These are phyloP conservation scores for Microglena sp. DNA, from an alignment of 139 green algal genomes.

Conservation along the genomic window DNA sequence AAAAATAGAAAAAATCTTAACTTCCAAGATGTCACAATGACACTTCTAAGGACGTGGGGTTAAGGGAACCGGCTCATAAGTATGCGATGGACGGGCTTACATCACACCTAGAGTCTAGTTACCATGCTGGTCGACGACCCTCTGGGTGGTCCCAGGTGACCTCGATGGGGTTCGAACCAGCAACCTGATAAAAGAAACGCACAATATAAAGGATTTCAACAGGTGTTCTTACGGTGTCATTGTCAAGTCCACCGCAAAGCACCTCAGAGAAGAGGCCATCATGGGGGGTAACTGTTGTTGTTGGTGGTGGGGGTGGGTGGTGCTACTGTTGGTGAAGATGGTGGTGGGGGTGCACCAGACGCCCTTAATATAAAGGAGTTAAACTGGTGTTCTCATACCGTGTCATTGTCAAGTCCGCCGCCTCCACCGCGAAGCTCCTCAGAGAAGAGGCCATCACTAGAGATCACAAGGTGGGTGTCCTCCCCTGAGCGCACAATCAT, in stretches of 20 bases:
- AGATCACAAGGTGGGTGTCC: conserved; percentile 67
- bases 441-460: conserved; percentile 76
- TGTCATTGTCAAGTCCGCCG: conserved; percentile 60
- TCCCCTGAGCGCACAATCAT: no score
- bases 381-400: conserved; percentile 48
- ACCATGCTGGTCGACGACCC: no score
- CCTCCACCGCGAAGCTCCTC: conserved; percentile 79
- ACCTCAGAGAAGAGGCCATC: not conserved
- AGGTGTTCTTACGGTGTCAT: not conserved
- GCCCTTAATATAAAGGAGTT: conserved; percentile 25
- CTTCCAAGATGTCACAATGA: no score
- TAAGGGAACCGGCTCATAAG: no score
- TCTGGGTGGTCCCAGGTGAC: no score
- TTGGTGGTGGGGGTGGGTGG: no score
- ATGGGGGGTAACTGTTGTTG: no score
- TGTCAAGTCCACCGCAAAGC: not conserved
- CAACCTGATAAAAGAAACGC: not conserved
- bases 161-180: no score
- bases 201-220: not conserved
- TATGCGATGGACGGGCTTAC: no score
- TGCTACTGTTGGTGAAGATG: not conserved
- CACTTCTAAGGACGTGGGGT: no score
- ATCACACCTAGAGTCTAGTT: no score
- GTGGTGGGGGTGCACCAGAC: not conserved
- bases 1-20: no score